Conservation (phyloP, 2,329 filamentous ascomycete species). For the Pseudogymnoascus verrucosus region DNA sequence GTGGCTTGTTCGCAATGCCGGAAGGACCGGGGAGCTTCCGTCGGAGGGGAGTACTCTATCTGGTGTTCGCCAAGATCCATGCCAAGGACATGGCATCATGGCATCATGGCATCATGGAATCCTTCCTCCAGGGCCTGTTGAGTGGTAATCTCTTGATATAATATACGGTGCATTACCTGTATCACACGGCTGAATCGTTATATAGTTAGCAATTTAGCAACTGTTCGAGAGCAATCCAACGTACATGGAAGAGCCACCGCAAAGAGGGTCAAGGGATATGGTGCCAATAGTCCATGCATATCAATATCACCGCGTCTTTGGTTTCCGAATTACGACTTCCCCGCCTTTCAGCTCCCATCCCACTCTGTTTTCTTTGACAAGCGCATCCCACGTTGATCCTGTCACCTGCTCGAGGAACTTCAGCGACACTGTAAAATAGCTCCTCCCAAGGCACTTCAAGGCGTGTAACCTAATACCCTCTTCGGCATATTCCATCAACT, state of each 20-base stretch:
- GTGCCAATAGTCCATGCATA: background rate
- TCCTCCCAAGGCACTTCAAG: slow-evolving; percentile 76
- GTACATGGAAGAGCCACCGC: background rate
- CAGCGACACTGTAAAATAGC: slow-evolving; percentile 68
- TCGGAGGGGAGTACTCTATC: background rate
- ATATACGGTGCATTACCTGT: background rate
- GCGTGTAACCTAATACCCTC: slow-evolving; percentile 65
- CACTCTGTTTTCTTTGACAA: slow-evolving; percentile 62
- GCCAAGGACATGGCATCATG: background rate
- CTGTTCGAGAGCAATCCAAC: background rate
- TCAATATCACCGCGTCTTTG: slow-evolving; percentile 35
- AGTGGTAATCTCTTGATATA: background rate
- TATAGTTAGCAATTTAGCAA: background rate
- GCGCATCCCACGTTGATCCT: slow-evolving; percentile 61
- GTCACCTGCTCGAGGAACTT: slow-evolving; percentile 61
- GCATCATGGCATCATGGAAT: slow-evolving; percentile 1
- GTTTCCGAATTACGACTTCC: slow-evolving; percentile 67
- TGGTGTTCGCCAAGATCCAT: background rate
- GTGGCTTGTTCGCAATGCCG: background rate
- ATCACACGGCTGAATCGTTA: background rate
- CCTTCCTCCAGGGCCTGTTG: background rate
- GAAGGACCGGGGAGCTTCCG: background rate
- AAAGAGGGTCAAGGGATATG: background rate
- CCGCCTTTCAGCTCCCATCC: slow-evolving; percentile 75
- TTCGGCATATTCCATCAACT: slow-evolving; percentile 75